Conservation (phyloP, 805 yeast genomes). For the Barnettozyma vustinii region DNA sequence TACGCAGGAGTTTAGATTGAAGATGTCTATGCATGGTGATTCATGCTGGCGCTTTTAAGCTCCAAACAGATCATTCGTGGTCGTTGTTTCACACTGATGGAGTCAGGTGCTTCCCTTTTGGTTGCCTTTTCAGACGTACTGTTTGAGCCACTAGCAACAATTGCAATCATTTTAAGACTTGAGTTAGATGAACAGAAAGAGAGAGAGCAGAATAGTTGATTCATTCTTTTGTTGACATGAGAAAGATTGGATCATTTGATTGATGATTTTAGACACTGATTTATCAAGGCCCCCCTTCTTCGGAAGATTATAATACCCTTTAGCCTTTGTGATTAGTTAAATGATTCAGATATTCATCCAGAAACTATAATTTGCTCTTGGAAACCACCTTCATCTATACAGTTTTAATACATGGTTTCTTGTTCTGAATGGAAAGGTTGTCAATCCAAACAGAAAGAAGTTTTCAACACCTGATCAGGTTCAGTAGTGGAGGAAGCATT, state of each 20-base stretch:
- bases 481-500: neutral
- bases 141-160: neutral
- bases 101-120: slow-evolving; percentile 1
- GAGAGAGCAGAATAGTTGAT: slow-evolving; percentile 1
- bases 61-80: slow-evolving; percentile 7
- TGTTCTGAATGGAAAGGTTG: neutral
- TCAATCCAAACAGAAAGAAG: slow-evolving; percentile 1
- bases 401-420: slow-evolving; percentile 7
- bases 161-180: slow-evolving; percentile 2
- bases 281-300: neutral
- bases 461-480: neutral
- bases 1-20: neutral
- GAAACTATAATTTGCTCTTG: slow-evolving; percentile 1
- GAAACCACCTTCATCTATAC: slow-evolving; percentile 8
- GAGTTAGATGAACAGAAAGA: slow-evolving; percentile 2
- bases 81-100: neutral
- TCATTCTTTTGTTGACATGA: slow-evolving; percentile 6
- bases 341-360: neutral
- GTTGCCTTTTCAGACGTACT: slow-evolving; percentile 1
- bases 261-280: neutral
- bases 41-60: slow-evolving; percentile 1
- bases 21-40: slow-evolving; percentile 3
- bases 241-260: neutral
- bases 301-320: neutral
- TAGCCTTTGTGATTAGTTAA: neutral